Conservation (phyloP, 495 filamentous ascomycete genomes). For the Annulohypoxylon moriforme region DNA sequence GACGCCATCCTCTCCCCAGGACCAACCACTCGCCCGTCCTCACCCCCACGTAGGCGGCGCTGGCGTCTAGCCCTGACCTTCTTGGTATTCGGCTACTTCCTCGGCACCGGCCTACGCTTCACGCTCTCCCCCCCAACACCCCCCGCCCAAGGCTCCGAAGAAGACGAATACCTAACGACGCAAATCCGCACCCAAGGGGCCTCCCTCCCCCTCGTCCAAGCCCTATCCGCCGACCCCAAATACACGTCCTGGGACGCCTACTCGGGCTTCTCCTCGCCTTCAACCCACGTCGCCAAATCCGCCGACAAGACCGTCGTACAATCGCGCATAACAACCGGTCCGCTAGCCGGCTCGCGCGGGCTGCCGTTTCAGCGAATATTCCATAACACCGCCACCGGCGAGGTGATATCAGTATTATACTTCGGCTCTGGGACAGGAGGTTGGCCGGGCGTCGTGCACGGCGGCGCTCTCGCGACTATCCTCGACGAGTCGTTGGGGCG, state of each 20-base stretch:
- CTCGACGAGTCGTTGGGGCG: slow-evolving; percentile 74
- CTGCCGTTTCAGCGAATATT: slow-evolving; percentile 64
- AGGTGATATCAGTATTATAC: slow-evolving; percentile 65
- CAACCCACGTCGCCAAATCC: neutral
- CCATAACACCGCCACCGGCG: slow-evolving; percentile 53
- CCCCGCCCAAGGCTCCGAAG: slow-evolving; percentile 45
- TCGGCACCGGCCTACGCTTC: slow-evolving; percentile 48
- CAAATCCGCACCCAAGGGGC: slow-evolving; percentile 51
- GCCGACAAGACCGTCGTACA: neutral
- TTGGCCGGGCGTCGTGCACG: slow-evolving; percentile 83
- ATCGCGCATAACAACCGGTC: slow-evolving; percentile 58
- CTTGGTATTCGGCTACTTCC: slow-evolving; percentile 52
- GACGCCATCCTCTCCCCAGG: slow-evolving; percentile 8
- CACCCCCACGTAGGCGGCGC: slow-evolving; percentile 2
- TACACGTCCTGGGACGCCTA: slow-evolving; percentile 70
- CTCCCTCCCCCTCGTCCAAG: slow-evolving; percentile 64
- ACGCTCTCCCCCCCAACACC: slow-evolving; percentile 53
- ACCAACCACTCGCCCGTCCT: neutral
- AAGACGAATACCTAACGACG: slow-evolving; percentile 46
- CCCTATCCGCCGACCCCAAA: slow-evolving; percentile 62
- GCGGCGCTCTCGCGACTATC: slow-evolving; percentile 76
- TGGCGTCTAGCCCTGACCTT: slow-evolving; percentile 46
- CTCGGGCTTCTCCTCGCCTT: slow-evolving; percentile 51
- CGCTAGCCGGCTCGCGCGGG: slow-evolving; percentile 56
- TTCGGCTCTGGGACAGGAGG: slow-evolving; percentile 72